Base-by-base conservation (phyloP, 1,284 basidiomycete species). In the Moesziomyces globuligerus region DNA sequence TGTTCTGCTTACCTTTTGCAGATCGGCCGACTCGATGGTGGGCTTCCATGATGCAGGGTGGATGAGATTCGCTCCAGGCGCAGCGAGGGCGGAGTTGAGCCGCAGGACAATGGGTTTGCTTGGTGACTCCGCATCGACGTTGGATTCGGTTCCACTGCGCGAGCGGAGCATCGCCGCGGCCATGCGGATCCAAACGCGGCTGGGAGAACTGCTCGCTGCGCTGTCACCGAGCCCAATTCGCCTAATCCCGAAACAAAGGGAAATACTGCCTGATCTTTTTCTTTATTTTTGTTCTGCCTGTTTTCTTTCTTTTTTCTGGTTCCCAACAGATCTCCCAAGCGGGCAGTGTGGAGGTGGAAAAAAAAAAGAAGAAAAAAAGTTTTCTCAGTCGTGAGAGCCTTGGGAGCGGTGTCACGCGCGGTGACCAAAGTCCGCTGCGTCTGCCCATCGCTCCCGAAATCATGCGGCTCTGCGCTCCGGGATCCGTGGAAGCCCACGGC, bases 381-480 rank as follows among this genome's bases (percentile, higher is more conserved):
- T 34, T 34, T 34, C 17, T 17, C n/a, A n/a, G n/a, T n/a, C n/a
- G n/a, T 17, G 1, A 17, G 32, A 28, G 5, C 6, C 26, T 5
- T 28, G 26, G 26, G 26, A 28, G 26, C 26, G 26, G 26, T 28
- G 26, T 6, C 26, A 28, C 10, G 26, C 26, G n/a, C n/a, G n/a
- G n/a, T n/a, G 29, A 32, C 15, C 29, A 32, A 32, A 15, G 8
- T 17, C 6, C 37, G 37, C 17, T 18, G 37, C 37, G 20, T 39
- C 10, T 39, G 17, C 20, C 20, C 37, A 39, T 26, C 41, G 41
- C 41, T 23, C 15, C 41, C 23, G 41, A 17, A 42, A 42, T 42
- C 41, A 42, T 42, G 41, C 41, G 24, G 23, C 18, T 42, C 21
- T 17, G 6, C 23, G 7, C 10, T 3, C 32, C 10, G 32, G 32